These are phyloP conservation scores for Inga leiocalycina DNA, from an alignment of 306 rosid genomes.

Conservation along the genomic window DNA sequence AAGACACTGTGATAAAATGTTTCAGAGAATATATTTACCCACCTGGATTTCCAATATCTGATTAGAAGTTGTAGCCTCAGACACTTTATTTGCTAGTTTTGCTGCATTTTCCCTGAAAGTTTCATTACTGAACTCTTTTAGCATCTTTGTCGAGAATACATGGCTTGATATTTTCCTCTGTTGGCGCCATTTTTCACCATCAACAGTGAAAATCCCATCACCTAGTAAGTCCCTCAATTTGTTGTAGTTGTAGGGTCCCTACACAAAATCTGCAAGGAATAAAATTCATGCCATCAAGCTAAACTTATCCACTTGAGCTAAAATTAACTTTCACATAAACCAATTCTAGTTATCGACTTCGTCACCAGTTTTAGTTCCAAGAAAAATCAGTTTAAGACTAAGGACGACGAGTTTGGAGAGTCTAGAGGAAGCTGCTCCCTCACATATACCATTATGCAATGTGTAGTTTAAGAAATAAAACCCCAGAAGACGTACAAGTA, in stretches of 20 bases:
- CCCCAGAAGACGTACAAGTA: background rate
- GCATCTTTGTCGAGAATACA: slow-evolving; percentile 70
- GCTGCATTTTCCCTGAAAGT: slow-evolving; percentile 68
- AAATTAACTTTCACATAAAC: background rate
- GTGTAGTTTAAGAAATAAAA: too few relatives aligned
- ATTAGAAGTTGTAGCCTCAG: slow-evolving; percentile 56
- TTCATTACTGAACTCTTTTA: slow-evolving; percentile 61
- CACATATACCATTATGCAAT: too few relatives aligned
- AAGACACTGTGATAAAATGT: background rate
- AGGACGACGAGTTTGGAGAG: background rate
- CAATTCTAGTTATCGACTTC: too few relatives aligned
- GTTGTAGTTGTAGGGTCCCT: slow-evolving; percentile 66
- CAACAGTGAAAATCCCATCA: slow-evolving; percentile 83
- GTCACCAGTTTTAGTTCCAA: background rate
- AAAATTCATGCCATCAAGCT: background rate
- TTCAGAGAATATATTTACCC: slow-evolving; percentile 27
- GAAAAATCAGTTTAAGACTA: background rate
- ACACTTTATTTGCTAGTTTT: slow-evolving; percentile 59
- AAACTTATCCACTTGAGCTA: slow-evolving; percentile 3
- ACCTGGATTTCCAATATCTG: slow-evolving; percentile 67
- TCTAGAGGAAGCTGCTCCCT: background rate
- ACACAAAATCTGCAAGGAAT: slow-evolving; percentile 20
- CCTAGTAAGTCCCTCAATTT: slow-evolving; percentile 83
- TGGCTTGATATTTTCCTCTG: slow-evolving; percentile 78
- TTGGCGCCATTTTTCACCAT: slow-evolving; percentile 84